Conservation (phyloP, 129 eudicot species). For the Gnaphalium uliginosum region DNA sequence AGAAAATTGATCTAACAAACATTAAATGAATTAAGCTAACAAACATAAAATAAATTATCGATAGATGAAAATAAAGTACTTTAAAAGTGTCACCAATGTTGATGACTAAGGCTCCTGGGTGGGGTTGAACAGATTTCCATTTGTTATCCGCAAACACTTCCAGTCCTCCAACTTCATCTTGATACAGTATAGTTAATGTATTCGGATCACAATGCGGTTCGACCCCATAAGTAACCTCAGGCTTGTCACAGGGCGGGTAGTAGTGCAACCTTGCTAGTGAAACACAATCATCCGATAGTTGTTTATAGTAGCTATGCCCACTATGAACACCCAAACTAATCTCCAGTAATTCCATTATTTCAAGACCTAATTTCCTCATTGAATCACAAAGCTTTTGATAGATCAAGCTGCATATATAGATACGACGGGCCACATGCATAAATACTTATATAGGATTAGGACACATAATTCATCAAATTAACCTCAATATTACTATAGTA, state of each 20-base stretch:
- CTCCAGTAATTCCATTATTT: conserved; percentile 47
- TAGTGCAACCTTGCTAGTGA: conserved; percentile 61
- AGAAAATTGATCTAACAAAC: too few species aligned
- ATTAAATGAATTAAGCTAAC: too few species aligned
- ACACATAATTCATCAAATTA: too few species aligned
- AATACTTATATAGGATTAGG: too few species aligned
- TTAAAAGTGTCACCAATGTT: conserved; percentile 72
- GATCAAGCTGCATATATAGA: conserved; percentile 32
- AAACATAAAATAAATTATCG: too few species aligned
- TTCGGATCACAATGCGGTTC: conserved; percentile 77
- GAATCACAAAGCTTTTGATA: conserved; percentile 50
- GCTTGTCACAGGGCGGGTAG: conserved; percentile 57
- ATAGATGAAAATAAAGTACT: conserved; percentile 27
- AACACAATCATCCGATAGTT: conserved; percentile 44
- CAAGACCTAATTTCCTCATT: conserved; percentile 48
- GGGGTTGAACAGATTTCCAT: conserved; percentile 56
- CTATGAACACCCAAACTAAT: conserved; percentile 55
- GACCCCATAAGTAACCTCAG: conserved; percentile 51
- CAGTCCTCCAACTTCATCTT: conserved; percentile 72
- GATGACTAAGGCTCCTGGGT: conserved; percentile 51
- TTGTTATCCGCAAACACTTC: conserved; percentile 49
- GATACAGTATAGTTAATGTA: conserved; percentile 67
- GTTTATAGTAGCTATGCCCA: conserved; percentile 29
- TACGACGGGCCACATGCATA: too few species aligned
- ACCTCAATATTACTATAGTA: too few species aligned